Conservation (phyloP, 257 asterid species). For the Solanum virginianum region DNA sequence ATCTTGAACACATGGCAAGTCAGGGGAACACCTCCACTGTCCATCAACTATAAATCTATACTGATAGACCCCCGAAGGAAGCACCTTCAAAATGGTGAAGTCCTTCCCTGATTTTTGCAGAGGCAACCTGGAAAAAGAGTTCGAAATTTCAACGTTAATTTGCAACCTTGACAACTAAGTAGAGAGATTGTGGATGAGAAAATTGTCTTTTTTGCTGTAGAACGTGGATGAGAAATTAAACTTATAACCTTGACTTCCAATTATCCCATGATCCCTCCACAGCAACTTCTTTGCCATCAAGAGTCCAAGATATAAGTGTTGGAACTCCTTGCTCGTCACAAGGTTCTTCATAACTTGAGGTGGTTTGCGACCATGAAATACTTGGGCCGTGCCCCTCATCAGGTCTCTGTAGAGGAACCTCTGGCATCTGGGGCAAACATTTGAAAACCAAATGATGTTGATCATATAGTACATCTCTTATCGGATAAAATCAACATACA, state of each 20-base stretch:
- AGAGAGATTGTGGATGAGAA: background rate
- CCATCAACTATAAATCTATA: constrained; percentile 91
- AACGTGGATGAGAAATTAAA: background rate
- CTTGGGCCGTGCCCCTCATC: constrained; percentile 63
- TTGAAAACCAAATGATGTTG: background rate
- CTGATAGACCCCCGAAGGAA: constrained; percentile 89
- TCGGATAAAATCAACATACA: background rate
- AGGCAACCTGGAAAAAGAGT: constrained; percentile 39
- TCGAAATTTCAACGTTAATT: constrained; percentile 1
- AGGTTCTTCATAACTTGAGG: constrained; percentile 47
- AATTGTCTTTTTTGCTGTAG: background rate
- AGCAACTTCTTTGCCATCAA: constrained; percentile 72
- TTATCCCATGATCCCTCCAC: constrained; percentile 99
- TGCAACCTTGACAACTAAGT: background rate
- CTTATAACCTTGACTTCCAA: constrained; percentile 70
- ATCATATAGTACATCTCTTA: background rate
- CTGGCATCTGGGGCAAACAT: constrained; percentile 56
- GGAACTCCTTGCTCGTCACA: constrained; percentile 72
- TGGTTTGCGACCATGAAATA: constrained; percentile 73
- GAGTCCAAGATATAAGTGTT: constrained; percentile 85
- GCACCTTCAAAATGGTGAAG: constrained; percentile 90
- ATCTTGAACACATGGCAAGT: constrained; percentile 67
- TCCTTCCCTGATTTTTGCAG: constrained; percentile 93
- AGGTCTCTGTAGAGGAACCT: constrained; percentile 79
- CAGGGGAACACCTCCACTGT: constrained; percentile 70